phyloP scores from a whole-genome alignment of 2,329 filamentous ascomycete species.

The Rosellinia necatrix region DNA sequence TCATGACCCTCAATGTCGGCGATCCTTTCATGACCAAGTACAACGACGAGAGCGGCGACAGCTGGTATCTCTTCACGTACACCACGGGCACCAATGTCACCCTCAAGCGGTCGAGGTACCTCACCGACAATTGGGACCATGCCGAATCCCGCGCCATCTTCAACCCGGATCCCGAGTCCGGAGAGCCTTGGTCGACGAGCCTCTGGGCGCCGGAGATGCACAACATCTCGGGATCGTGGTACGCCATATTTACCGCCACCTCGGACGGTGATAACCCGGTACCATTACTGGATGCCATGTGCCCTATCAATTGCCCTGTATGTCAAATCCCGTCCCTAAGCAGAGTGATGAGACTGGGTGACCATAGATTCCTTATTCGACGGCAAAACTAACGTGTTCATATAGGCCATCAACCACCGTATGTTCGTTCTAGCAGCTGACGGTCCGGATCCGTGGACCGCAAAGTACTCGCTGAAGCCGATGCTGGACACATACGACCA shows the following conservation, averaged over 20 bases:
- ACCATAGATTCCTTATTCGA: not conserved
- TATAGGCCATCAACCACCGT: conserved; percentile 43
- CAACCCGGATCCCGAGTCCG: conserved; percentile 39
- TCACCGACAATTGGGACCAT: conserved; percentile 48
- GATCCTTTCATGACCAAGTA: conserved; percentile 48
- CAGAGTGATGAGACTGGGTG: not conserved
- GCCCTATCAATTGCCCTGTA: conserved; percentile 43
- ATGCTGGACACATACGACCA: conserved; percentile 44
- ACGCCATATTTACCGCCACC: conserved; percentile 43
- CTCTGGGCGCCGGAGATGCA: conserved; percentile 45
- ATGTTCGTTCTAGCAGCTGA: conserved; percentile 44
- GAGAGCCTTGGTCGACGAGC: conserved; percentile 43
- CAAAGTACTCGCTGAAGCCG: conserved; percentile 40
- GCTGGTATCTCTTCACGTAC: conserved; percentile 48
- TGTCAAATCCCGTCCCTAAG: conserved; percentile 2
- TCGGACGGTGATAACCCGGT: conserved; percentile 42
- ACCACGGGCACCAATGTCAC: conserved; percentile 47
- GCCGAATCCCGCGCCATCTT: conserved; percentile 45
- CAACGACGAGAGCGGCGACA: conserved; percentile 36
- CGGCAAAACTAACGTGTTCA: not conserved
- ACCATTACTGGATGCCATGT: conserved; percentile 42
- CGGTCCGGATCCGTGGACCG: conserved; percentile 42
- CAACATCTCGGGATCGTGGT: conserved; percentile 42
- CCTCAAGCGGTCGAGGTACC: conserved; percentile 42
- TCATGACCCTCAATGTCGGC: conserved; percentile 45